phyloP scores from a whole-genome alignment of 2,329 filamentous ascomycete species.

The Elsinoe australis region DNA sequence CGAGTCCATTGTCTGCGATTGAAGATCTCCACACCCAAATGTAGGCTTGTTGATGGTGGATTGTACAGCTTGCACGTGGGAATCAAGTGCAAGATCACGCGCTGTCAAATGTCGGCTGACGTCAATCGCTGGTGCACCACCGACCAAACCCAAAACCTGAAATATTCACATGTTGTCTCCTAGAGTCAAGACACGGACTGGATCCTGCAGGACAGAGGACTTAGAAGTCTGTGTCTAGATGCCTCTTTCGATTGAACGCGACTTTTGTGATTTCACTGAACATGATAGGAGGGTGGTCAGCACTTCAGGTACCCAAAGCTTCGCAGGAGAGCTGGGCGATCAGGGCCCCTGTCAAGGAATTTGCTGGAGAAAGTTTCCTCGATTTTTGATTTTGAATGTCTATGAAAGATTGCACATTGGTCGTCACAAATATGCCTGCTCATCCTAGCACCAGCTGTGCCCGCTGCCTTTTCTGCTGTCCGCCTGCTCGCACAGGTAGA shows the following conservation, averaged over 20 bases:
- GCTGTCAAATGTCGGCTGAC: constrained; percentile 6
- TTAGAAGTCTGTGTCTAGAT: background rate
- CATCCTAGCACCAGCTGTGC: background rate
- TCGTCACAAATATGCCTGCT: background rate
- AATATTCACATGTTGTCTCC: too few relatives aligned
- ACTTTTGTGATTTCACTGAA: too few relatives aligned
- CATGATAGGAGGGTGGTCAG: too few relatives aligned
- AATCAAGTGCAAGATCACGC: background rate
- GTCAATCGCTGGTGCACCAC: background rate
- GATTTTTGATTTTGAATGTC: constrained; percentile 12
- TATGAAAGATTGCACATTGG: constrained; percentile 16
- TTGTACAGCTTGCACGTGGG: background rate
- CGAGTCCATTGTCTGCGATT: background rate
- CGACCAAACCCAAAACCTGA: background rate
- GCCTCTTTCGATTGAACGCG: too few relatives aligned
- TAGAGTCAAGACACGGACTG: too few relatives aligned
- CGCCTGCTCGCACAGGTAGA: background rate
- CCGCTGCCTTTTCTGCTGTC: background rate
- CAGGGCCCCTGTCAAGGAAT: too few relatives aligned
- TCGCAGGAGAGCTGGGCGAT: too few relatives aligned
- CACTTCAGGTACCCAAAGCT: too few relatives aligned
- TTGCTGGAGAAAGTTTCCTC: constrained; percentile 4
- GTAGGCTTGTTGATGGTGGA: background rate
- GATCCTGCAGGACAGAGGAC: background rate
- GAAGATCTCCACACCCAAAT: background rate